Base-by-base conservation (phyloP, 139 green algal species). In the Chlorella sp. region DNA sequence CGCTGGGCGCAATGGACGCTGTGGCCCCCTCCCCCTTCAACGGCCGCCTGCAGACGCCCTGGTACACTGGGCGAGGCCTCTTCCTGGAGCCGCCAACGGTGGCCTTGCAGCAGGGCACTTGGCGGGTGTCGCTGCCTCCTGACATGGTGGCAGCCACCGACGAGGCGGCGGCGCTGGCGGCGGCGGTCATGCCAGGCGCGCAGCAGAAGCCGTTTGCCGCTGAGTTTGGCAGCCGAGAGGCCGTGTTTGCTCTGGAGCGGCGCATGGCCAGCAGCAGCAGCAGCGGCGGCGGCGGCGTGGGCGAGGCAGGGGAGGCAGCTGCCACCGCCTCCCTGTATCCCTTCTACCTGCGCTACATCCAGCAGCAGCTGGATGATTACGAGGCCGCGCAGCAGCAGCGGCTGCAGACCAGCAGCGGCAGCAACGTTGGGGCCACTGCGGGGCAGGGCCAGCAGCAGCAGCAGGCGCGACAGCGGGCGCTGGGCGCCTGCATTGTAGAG, bases 1-100 rank as follows among this genome's bases (percentile, higher is more conserved):
- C 97, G 0, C 90, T 99, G 67, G 97, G 96, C 0, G 91, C 94
- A 17, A 98, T 99, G 95, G 95, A 98, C 84, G 93, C 92, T 15
- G 91, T 94, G 21, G 87, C 95, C 2, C 90, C 93, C 32, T 92
- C 76, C 30, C 81, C 93, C 15, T 99, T 96, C 92, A 98, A 98
- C 81, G 92, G 89, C 38, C 83, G 63, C 16, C 41, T 89, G 62
- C 94, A 97, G 88, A 94, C 87, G 41, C 92, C 94, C 17, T 97
- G 94, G 94, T 98, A 97, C 86, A 56, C 83, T 17, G 91, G 89
- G 20, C 71, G 94, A 23, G 95, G 94, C 7, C 84, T 97, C 34
- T 98, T 98, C 81, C 75, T 99, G 55, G 71, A 95, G 13, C 92
- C 95, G 0, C 94, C 95, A 3, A 95, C 92, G 20, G 57, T 95